Base-by-base conservation (phyloP, 202 grass and related monocot species). In the Cymbopogon flexuosus region DNA sequence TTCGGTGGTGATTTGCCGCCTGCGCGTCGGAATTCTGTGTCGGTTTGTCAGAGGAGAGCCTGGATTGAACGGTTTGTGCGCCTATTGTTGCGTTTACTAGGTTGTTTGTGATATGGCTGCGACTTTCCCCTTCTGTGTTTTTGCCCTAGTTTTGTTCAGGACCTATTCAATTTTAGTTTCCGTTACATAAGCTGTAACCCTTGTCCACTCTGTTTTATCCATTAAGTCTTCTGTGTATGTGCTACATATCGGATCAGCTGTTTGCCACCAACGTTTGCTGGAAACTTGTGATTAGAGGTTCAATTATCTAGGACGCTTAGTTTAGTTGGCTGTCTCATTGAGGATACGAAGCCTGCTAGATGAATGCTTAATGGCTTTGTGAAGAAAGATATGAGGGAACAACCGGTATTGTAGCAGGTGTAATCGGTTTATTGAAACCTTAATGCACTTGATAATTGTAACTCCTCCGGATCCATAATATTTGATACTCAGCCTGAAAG, bases 371-470 rank as follows among this genome's bases (percentile, higher is more conserved):
- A 9, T 39, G 43, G 4, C 2, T 58, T 60, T 49, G 45, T 27
- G 46, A 8, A 29, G 19, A 43, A 77, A 69, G 16, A 34, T 34
- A 34, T 34, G 33, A 27, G 27, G 27, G 27, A 27, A 27, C 27
- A 27, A 27, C 27, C 27, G 27, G 27, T 9, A 66, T 0, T 65
- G 51, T 65, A 14, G 62, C 13, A 54, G 16, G 49, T 54, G 49
- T 54, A 19, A 18, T 19, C 19, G 19, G 23, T 68, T 75, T 68
- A 57, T 31, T 79, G 24, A 61, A 79, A 69, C 19, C 23, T 27
- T 42, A 8, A 34, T 79, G 75, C 61, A n/a, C 36, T 30, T 11
- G 47, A 60, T 72, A 73, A 10, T 77, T 79, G 15, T 68, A 34
- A 41, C 23, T 82, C 33, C 22, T 76, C 22, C 36, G 30, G 70